These are phyloP conservation scores for Tetrapisispora phaffii DNA, from an alignment of 805 yeast species.

Conservation along the genomic window DNA sequence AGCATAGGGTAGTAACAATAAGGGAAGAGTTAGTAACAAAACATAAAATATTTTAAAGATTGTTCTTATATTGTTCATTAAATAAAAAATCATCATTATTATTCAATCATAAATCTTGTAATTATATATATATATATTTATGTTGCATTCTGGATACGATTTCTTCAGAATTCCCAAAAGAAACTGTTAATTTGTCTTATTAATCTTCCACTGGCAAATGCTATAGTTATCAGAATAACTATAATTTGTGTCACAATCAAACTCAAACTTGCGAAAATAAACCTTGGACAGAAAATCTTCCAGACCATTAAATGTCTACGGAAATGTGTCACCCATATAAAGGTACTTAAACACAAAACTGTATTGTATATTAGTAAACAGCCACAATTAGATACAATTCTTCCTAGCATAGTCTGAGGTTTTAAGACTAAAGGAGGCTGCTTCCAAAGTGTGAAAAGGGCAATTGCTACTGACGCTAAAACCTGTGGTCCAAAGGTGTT, in stretches of 20 bases:
- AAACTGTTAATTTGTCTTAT: slow-evolving; percentile 60
- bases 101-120: too few relatives aligned
- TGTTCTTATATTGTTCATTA: too few relatives aligned
- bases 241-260: slow-evolving; percentile 44
- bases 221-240: slow-evolving; percentile 48
- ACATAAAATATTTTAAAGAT: too few relatives aligned
- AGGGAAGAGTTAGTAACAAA: too few relatives aligned
- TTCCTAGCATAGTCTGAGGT: slow-evolving; percentile 63
- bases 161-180: slow-evolving; percentile 39
- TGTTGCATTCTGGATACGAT: not conserved
- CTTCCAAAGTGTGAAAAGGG: slow-evolving; percentile 75
- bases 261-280: slow-evolving; percentile 71
- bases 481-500: slow-evolving; percentile 86
- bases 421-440: slow-evolving; percentile 57
- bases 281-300: slow-evolving; percentile 97
- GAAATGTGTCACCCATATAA: slow-evolving; percentile 73
- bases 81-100: too few relatives aligned
- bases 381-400: slow-evolving; percentile 61
- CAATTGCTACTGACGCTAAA: slow-evolving; percentile 55
- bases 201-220: slow-evolving; percentile 58
- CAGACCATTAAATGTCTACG: slow-evolving; percentile 96
- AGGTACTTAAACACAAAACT: slow-evolving; percentile 59
- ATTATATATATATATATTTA: too few relatives aligned
- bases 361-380: slow-evolving; percentile 62
- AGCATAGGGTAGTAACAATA: too few relatives aligned